Evolutionary conservation across 139 green algal species (phyloP).

Genomic region (Coelastrella sp.): DNA sequence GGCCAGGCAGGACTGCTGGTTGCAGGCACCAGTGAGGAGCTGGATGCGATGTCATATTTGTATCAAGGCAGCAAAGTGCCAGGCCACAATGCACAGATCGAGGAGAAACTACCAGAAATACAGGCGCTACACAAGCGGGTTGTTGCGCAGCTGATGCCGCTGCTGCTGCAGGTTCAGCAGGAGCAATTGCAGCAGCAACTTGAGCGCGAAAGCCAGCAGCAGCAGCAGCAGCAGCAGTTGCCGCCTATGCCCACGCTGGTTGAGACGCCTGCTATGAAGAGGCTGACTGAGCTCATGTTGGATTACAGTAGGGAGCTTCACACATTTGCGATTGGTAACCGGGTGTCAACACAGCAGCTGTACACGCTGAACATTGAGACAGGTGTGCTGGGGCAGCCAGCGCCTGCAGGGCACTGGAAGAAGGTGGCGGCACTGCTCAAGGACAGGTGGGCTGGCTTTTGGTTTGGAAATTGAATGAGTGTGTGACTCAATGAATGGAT

Average conservation of each 20-base stretch:
- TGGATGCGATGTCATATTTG: background rate
- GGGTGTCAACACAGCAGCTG: conserved; percentile 24
- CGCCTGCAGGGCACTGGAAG: conserved; percentile 20
- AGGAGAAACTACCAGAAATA: conserved; percentile 38
- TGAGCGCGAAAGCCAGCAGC: background rate
- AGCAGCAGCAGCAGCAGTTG: background rate
- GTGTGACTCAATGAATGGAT: no score
- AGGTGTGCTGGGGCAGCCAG: conserved; percentile 9
- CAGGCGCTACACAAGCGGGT: conserved; percentile 39
- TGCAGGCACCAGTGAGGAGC: background rate
- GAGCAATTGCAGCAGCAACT: background rate
- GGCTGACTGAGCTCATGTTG: conserved; percentile 6
- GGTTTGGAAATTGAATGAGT: background rate
- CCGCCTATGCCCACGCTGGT: background rate
- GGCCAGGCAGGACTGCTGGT: background rate
- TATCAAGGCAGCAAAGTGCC: no score
- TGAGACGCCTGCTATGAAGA: conserved; percentile 26
- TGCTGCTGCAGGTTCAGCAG: conserved; percentile 30
- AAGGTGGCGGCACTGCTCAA: conserved; percentile 12
- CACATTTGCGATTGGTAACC: conserved; percentile 26
- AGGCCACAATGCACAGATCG: background rate
- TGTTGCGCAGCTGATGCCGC: conserved; percentile 35
- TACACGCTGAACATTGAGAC: conserved; percentile 44
- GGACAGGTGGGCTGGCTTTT: conserved; percentile 1
- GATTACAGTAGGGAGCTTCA: conserved; percentile 32